Evolutionary conservation across 23 red algal genomes (phyloP).

Genomic region (Porphyridium purpureum): DNA sequence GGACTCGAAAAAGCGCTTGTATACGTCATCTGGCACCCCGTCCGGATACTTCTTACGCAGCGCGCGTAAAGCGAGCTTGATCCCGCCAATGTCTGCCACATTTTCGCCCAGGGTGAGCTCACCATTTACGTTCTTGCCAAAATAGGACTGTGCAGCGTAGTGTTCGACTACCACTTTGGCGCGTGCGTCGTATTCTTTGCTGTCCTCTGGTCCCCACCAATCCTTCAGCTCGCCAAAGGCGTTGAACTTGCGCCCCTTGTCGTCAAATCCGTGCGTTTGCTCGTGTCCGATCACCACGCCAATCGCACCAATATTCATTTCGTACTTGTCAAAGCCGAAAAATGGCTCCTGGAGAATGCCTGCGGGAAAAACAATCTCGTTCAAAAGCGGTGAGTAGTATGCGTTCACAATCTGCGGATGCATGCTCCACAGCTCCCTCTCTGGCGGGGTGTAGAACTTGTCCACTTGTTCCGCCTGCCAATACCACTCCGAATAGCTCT

Average conservation of each 20-base stretch:
- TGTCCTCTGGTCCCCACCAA: conserved; percentile 42
- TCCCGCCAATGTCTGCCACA: conserved; percentile 52
- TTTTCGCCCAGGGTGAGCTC: conserved; percentile 63
- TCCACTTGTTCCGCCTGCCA: too few relatives aligned
- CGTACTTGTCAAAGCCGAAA: conserved; percentile 57
- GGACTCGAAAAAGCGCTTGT: too few relatives aligned
- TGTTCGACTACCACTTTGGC: conserved; percentile 36
- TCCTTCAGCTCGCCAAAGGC: conserved; percentile 32
- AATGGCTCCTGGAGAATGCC: conserved; percentile 71
- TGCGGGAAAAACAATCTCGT: conserved; percentile 80
- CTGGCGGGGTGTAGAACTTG: too few relatives aligned
- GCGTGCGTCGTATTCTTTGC: conserved; percentile 41
- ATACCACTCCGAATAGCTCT: too few relatives aligned
- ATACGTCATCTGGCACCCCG: too few relatives aligned
- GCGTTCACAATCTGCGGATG: conserved; percentile 76
- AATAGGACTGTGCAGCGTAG: conserved; percentile 39
- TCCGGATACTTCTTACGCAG: too few relatives aligned
- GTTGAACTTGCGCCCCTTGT: conserved; percentile 46
- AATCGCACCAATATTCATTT: too few relatives aligned
- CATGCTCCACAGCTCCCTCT: conserved; percentile 73
- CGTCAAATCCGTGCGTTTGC: conserved; percentile 3
- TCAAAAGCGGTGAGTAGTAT: conserved; percentile 58
- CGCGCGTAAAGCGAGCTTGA: too few relatives aligned
- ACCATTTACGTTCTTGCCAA: conserved; percentile 58
- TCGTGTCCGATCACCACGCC: conserved; percentile 4